phyloP scores from a whole-genome alignment of 257 asterid species.

The Euphrasia confusa region DNA sequence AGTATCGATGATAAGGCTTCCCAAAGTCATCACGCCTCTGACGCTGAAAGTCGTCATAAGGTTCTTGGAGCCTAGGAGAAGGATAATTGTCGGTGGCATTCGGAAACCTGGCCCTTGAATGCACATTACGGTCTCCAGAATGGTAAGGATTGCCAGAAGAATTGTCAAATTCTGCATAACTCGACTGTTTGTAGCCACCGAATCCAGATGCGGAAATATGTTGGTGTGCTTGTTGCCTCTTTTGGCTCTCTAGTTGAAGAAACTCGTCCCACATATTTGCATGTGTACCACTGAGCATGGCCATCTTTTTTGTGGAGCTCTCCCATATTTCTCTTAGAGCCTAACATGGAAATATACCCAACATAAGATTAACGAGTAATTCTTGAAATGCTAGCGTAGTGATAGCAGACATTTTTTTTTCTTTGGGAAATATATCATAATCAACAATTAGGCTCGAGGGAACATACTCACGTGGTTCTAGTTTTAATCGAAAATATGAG shows the following conservation, averaged over 20 bases:
- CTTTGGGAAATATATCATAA: background rate
- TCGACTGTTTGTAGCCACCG: constrained; percentile 47
- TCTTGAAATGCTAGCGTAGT: background rate
- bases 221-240: constrained; percentile 56
- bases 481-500: background rate
- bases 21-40: constrained; percentile 71
- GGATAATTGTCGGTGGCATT: constrained; percentile 54
- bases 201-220: constrained; percentile 48
- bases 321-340: constrained; percentile 70
- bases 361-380: constrained; percentile 18
- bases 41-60: constrained; percentile 57
- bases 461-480: constrained; percentile 11
- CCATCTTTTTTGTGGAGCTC: constrained; percentile 54
- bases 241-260: constrained; percentile 61
- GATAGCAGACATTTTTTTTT: background rate
- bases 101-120: constrained; percentile 61
- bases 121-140: constrained; percentile 51
- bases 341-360: constrained; percentile 39
- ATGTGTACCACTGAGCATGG: constrained; percentile 53
- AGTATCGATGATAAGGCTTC: constrained; percentile 64
- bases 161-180: constrained; percentile 46
- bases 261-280: constrained; percentile 82
- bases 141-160: constrained; percentile 48
- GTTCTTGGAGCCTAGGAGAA: constrained; percentile 62
- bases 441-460: constrained; percentile 1